phyloP scores from a whole-genome alignment of 371 early-diverging fungal species.

The Mucor sp. region DNA sequence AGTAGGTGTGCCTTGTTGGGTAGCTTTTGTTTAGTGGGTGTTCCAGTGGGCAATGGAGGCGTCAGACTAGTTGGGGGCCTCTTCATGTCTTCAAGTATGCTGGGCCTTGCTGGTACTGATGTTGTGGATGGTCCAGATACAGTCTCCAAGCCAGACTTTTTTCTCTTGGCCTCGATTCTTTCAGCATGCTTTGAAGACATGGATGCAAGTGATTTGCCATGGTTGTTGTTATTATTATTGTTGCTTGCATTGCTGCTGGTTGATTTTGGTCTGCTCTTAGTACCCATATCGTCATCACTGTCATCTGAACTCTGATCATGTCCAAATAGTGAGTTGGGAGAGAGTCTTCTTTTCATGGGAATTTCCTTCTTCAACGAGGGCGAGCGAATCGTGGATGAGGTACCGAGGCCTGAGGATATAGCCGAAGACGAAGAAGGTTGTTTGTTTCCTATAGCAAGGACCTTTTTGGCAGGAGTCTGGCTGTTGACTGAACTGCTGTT shows the following conservation, averaged over 20 bases:
- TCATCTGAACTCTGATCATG: constrained; percentile 11
- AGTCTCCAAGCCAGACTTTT: constrained; percentile 10
- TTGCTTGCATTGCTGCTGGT: not conserved
- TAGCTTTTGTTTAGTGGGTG: constrained; percentile 16
- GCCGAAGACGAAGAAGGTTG: not conserved
- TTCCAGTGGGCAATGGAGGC: constrained; percentile 3
- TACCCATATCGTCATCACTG: constrained; percentile 31
- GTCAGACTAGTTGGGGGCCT: not conserved
- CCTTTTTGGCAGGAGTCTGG: not conserved
- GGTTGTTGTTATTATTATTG: not conserved
- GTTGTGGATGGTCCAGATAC: not conserved
- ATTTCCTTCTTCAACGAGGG: constrained; percentile 9
- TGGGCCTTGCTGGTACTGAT: not conserved
- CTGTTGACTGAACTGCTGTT: not conserved
- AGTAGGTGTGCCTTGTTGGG: constrained; percentile 15
- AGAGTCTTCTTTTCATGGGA: constrained; percentile 8
- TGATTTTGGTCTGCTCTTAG: constrained; percentile 9
- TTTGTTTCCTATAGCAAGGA: not conserved
- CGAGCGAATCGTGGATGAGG: not conserved
- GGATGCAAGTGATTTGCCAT: not conserved
- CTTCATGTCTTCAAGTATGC: constrained; percentile 2
- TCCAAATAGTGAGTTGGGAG: constrained; percentile 3
- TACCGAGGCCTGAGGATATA: not conserved
- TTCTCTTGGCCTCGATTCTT: constrained; percentile 20
- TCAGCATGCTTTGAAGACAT: constrained; percentile 11